phyloP scores from a whole-genome alignment of 2,329 filamentous ascomycete genomes.

The Penicillium occitanis region DNA sequence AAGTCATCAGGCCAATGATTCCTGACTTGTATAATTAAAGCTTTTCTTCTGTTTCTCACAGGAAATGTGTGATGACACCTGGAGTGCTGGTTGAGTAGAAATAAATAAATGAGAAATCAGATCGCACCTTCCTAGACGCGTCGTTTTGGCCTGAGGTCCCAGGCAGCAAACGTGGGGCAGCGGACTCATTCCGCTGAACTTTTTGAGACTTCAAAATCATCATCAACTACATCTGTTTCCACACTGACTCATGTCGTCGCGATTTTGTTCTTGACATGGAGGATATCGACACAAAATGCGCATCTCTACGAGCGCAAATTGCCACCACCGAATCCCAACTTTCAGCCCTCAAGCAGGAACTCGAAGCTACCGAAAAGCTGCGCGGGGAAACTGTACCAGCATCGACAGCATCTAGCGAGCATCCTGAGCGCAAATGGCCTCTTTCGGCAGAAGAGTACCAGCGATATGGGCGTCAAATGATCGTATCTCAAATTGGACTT shows the following conservation, averaged over 20 bases:
- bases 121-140: not conserved
- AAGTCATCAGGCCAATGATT: not conserved
- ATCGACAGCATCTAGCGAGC: slow-evolving; percentile 9
- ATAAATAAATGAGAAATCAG: too few species aligned
- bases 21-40: not conserved
- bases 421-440: slow-evolving; percentile 58
- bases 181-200: not conserved
- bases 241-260: not conserved
- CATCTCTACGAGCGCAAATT: slow-evolving; percentile 39
- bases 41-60: not conserved
- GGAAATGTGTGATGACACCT: not conserved
- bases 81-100: not conserved
- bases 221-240: too few species aligned
- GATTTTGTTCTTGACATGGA: not conserved
- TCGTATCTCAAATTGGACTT: slow-evolving; percentile 77
- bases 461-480: slow-evolving; percentile 86
- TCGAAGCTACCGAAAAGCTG: slow-evolving; percentile 33
- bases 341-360: slow-evolving; percentile 36
- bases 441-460: slow-evolving; percentile 72
- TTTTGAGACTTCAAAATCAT: not conserved
- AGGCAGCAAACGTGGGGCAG: not conserved
- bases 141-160: not conserved
- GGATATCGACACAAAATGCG: slow-evolving; percentile 19
- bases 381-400: slow-evolving; percentile 23
- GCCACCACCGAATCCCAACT: slow-evolving; percentile 39